These are phyloP conservation scores for Plenodomus tracheiphilus DNA, from an alignment of 2,329 filamentous ascomycete genomes.

Conservation along the genomic window DNA sequence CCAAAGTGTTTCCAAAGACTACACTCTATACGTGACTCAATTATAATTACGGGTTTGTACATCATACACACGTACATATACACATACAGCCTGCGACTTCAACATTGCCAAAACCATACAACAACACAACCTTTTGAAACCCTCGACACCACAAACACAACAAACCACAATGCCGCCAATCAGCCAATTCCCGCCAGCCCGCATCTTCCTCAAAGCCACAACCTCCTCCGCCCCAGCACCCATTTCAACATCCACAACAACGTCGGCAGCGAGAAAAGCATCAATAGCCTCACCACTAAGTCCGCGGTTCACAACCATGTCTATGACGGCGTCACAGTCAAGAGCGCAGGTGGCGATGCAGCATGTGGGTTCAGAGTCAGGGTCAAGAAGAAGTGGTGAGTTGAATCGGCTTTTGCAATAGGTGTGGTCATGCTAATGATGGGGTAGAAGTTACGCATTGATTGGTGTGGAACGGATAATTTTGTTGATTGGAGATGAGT, in stretches of 20 bases:
- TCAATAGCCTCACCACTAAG: slow-evolving; percentile 13
- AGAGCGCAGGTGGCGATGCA: slow-evolving; percentile 27
- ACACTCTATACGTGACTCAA: no score
- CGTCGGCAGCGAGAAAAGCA: slow-evolving; percentile 6
- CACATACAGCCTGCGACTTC: no score
- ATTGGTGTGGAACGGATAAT: no score
- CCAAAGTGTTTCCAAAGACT: no score
- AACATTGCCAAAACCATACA: neutral
- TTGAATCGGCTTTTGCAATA: neutral
- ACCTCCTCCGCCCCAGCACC: slow-evolving; percentile 7
- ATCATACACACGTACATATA: neutral
- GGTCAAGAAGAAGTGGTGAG: slow-evolving; percentile 20
- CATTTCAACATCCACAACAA: slow-evolving; percentile 4
- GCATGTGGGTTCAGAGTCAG: slow-evolving; percentile 29
- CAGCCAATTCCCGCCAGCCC: slow-evolving; percentile 38
- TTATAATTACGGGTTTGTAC: no score
- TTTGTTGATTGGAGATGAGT: neutral
- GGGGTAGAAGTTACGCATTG: neutral
- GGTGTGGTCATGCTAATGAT: neutral
- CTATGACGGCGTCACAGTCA: slow-evolving; percentile 31
- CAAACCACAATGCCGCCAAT: slow-evolving; percentile 32
- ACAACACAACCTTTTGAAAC: no score
- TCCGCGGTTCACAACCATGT: slow-evolving; percentile 21
- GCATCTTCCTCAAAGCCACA: slow-evolving; percentile 33
- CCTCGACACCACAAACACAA: neutral